These are phyloP conservation scores for Stephania yunnanensis DNA, from an alignment of 164 flowering plant species.

Conservation along the genomic window DNA sequence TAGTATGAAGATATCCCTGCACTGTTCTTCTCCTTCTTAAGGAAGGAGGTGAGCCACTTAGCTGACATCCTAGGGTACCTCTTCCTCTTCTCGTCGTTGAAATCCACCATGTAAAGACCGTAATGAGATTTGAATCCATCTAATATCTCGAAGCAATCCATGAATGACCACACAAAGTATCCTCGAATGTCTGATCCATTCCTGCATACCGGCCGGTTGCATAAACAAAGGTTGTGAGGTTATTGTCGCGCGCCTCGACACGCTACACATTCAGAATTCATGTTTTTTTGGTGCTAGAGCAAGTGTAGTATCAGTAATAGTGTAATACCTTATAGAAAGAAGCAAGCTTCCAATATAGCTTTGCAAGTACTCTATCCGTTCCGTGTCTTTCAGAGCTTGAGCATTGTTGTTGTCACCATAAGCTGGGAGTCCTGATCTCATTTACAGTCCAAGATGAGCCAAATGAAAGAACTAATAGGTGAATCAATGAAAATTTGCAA, in stretches of 20 bases:
- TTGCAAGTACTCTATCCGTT: neutral
- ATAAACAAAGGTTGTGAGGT: neutral
- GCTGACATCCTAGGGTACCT: slow-evolving; percentile 3
- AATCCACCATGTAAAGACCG: slow-evolving; percentile 1
- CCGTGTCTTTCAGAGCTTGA: neutral
- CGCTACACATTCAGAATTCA: too few species aligned
- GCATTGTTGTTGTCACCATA: neutral
- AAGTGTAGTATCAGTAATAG: too few species aligned
- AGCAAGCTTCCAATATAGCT: slow-evolving; percentile 5
- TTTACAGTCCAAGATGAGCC: neutral
- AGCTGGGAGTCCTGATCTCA: neutral
- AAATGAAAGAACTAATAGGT: neutral
- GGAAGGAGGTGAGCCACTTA: neutral
- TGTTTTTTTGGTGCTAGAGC: too few species aligned
- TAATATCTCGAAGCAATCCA: neutral
- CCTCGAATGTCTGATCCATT: neutral
- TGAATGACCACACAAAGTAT: slow-evolving; percentile 1
- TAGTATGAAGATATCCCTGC: neutral
- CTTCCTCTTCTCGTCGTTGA: neutral
- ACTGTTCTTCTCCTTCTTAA: neutral
- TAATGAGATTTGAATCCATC: neutral
- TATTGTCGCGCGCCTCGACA: too few species aligned
- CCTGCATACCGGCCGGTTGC: neutral
- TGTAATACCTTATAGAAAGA: neutral
- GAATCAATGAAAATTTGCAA: neutral